A percentile compares a stretch with the other conserved stretches of the same genome.
Conservation (phyloP, 495 filamentous ascomycete genomes). For the Aspergillus hancockii region DNA sequence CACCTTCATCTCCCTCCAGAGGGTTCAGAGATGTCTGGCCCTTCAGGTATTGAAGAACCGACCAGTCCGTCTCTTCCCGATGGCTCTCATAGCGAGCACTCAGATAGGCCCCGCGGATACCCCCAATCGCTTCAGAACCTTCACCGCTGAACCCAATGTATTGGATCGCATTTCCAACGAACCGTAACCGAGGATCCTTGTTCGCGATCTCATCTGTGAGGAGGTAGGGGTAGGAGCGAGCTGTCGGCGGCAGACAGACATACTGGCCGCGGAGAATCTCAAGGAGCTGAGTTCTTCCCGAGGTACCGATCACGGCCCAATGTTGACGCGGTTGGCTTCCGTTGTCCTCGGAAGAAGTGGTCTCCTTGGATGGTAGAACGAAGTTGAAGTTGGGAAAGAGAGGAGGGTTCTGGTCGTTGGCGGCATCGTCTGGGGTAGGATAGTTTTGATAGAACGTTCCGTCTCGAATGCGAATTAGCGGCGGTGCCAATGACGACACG, state of each 20-base stretch:
- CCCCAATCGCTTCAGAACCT: slow-evolving; percentile 55
- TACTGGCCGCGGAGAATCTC: slow-evolving; percentile 72
- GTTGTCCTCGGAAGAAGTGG: slow-evolving; percentile 3
- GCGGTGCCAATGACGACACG: slow-evolving; percentile 32
- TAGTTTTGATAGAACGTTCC: slow-evolving; percentile 82
- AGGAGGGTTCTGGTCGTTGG: slow-evolving; percentile 47
- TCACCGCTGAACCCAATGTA: slow-evolving; percentile 79
- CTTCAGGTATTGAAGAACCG: slow-evolving; percentile 72
- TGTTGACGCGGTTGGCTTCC: slow-evolving; percentile 40
- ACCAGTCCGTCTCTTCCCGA: slow-evolving; percentile 84
- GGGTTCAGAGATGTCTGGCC: slow-evolving; percentile 79
- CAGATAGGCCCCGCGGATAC: slow-evolving; percentile 71
- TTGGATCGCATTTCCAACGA: slow-evolving; percentile 65
- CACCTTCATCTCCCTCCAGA: slow-evolving; percentile 52
- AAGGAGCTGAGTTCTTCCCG: slow-evolving; percentile 74
- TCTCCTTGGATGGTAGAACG: slow-evolving; percentile 53
- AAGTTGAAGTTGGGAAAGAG: slow-evolving; percentile 71
- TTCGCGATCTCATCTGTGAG: slow-evolving; percentile 58
- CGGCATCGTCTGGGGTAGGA: slow-evolving; percentile 50
- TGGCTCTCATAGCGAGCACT: slow-evolving; percentile 91
- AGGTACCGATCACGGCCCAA: slow-evolving; percentile 75
- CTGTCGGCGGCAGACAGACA: slow-evolving; percentile 68
- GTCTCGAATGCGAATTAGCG: slow-evolving; percentile 71
- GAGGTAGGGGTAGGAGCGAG: slow-evolving; percentile 76
- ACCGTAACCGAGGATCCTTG: slow-evolving; percentile 55